phyloP scores from a whole-genome alignment of 345 rosid genomes.

The Lepidium didymum region DNA sequence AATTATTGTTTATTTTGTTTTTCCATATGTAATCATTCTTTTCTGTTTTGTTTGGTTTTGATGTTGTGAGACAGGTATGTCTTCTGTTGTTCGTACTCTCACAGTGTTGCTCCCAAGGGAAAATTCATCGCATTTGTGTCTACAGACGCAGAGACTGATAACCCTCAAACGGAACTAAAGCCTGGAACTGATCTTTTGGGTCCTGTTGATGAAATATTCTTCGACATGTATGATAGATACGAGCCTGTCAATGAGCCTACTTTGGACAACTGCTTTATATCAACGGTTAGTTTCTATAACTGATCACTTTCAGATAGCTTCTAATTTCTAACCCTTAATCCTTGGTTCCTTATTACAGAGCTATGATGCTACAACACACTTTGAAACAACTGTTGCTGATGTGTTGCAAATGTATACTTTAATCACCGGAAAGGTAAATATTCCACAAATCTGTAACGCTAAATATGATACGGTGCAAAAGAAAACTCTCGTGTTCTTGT shows the following conservation, averaged over 20 bases:
- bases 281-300: constrained; percentile 37
- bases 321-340: not conserved
- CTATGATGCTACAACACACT: constrained; percentile 40
- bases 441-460: not conserved
- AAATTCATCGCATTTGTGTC: constrained; percentile 89
- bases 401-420: constrained; percentile 32
- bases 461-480: not conserved
- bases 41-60: not conserved
- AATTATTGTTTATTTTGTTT: not conserved
- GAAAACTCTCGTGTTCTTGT: not conserved
- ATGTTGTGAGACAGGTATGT: constrained; percentile 57
- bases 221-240: constrained; percentile 74
- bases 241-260: constrained; percentile 45
- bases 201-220: constrained; percentile 72
- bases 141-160: constrained; percentile 84
- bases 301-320: not conserved
- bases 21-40: not conserved
- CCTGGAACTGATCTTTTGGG: constrained; percentile 79
- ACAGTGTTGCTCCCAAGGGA: constrained; percentile 89
- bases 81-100: constrained; percentile 91
- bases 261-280: constrained; percentile 74
- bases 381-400: constrained; percentile 34
- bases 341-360: constrained; percentile 23
- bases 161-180: constrained; percentile 75
- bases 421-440: constrained; percentile 37